Evolutionary conservation across 768 basidiomycete genomes (phyloP).

Genomic region (Sutorius australiensis): DNA sequence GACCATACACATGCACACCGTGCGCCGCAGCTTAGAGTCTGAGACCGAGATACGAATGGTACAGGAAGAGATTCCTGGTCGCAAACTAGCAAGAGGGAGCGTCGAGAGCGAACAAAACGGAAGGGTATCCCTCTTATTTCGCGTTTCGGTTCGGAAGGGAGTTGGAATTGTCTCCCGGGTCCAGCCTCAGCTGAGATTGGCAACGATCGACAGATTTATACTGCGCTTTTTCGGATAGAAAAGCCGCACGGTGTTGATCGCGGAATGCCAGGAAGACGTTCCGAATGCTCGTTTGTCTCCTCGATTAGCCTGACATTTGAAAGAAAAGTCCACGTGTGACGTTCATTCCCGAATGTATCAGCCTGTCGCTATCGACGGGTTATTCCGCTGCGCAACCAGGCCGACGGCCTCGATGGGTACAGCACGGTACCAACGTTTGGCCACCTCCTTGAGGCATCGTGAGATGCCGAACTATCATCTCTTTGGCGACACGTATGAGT

Average conservation of each 20-base stretch:
- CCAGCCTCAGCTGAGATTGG: slow-evolving; percentile 1
- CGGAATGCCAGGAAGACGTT: background rate
- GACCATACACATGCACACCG: background rate
- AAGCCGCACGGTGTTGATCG: background rate
- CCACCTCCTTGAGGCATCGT: background rate
- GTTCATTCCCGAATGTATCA: background rate
- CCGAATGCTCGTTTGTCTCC: background rate
- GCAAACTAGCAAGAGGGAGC: background rate
- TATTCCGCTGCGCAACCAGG: background rate
- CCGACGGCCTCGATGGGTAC: background rate
- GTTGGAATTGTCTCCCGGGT: slow-evolving; percentile 13
- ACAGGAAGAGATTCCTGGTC: background rate
- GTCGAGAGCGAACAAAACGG: background rate
- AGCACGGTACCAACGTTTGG: background rate
- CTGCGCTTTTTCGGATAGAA: background rate
- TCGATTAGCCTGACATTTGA: background rate
- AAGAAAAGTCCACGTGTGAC: background rate
- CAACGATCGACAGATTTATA: background rate
- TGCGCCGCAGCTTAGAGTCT: background rate
- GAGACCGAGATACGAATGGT: background rate
- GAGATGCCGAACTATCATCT: background rate
- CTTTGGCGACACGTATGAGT: background rate
- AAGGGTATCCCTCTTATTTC: slow-evolving; percentile 9
- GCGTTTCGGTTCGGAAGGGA: slow-evolving; percentile 10
- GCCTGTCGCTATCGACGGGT: background rate